Conservation (phyloP, 1,284 basidiomycete species). For the Moesziomyces antarcticus region DNA sequence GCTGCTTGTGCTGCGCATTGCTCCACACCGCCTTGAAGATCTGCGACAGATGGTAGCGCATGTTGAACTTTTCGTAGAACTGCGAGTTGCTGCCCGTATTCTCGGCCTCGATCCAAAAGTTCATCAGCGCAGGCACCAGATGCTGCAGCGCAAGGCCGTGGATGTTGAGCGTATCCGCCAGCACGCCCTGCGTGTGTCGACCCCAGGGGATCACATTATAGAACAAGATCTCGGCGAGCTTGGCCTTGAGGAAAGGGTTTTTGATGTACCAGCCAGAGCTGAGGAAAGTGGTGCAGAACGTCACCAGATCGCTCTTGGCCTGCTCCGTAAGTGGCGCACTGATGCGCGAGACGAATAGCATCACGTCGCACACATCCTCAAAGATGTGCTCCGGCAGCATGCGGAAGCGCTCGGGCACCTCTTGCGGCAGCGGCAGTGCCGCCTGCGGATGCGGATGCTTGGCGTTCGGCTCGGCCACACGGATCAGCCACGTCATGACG, state of each 20-base stretch:
- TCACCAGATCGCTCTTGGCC: constrained; percentile 81
- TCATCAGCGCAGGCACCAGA: constrained; percentile 89
- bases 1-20: constrained; percentile 63
- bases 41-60: constrained; percentile 71
- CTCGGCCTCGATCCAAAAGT: constrained; percentile 98
- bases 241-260: constrained; percentile 98
- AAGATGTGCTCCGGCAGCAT: constrained; percentile 94
- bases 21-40: constrained; percentile 65
- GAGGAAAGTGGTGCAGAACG: constrained; percentile 90
- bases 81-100: constrained; percentile 96
- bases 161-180: constrained; percentile 84
- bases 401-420: constrained; percentile 85
- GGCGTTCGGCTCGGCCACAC: constrained; percentile 86
- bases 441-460: constrained; percentile 74
- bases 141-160: constrained; percentile 86
- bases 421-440: constrained; percentile 77
- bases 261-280: constrained; percentile 96
- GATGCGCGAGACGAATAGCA: constrained; percentile 80
- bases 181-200: constrained; percentile 79
- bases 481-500: constrained; percentile 92
- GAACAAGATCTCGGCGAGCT: constrained; percentile 92
- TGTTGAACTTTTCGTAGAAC: constrained; percentile 96
- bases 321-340: constrained; percentile 85
- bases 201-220: constrained; percentile 83
- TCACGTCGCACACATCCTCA: constrained; percentile 89